Percentiles rank a stretch among this genome's conserved stretches.
phyloP scores from a whole-genome alignment of 805 yeast genomes.

The Kurtzmaniella fragi region DNA sequence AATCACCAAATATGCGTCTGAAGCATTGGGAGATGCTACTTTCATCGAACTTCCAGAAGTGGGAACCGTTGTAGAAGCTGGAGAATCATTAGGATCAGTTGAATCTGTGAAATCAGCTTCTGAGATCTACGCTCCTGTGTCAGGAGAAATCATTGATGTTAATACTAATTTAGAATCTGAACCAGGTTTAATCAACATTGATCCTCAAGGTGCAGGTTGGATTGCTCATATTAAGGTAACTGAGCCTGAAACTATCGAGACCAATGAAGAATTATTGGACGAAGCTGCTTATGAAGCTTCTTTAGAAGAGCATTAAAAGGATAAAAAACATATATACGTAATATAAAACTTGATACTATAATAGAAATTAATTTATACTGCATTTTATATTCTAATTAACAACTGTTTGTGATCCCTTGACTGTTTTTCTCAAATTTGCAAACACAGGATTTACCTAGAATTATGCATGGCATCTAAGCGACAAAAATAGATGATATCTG shows the following conservation, averaged over 20 bases:
- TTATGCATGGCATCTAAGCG: too few species aligned
- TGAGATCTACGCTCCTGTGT: conserved; percentile 86
- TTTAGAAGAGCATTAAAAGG: conserved; percentile 41
- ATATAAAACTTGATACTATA: too few species aligned
- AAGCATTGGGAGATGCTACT: conserved; percentile 95
- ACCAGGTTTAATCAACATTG: conserved; percentile 78
- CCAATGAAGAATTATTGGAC: conserved; percentile 44
- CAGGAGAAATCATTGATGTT: conserved; percentile 68
- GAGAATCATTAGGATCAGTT: conserved; percentile 87
- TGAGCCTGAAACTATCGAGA: conserved; percentile 30
- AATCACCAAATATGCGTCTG: conserved; percentile 91
- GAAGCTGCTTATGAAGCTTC: conserved; percentile 53
- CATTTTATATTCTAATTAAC: too few species aligned
- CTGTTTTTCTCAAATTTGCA: too few species aligned
- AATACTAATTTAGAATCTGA: conserved; percentile 60
- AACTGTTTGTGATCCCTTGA: too few species aligned
- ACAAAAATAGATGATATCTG: too few species aligned
- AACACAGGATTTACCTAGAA: too few species aligned
- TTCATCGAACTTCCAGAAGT: conserved; percentile 84
- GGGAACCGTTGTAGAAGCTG: conserved; percentile 54
- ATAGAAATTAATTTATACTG: too few species aligned
- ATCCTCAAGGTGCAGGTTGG: conserved; percentile 95
- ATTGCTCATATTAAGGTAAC: conserved; percentile 67
- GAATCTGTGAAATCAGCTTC: conserved; percentile 93
- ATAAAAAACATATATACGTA: not conserved